Percentiles rank a stretch among this genome's conserved stretches.
Conservation (phyloP, 208 protist species). For the Willaertia magna region DNA sequence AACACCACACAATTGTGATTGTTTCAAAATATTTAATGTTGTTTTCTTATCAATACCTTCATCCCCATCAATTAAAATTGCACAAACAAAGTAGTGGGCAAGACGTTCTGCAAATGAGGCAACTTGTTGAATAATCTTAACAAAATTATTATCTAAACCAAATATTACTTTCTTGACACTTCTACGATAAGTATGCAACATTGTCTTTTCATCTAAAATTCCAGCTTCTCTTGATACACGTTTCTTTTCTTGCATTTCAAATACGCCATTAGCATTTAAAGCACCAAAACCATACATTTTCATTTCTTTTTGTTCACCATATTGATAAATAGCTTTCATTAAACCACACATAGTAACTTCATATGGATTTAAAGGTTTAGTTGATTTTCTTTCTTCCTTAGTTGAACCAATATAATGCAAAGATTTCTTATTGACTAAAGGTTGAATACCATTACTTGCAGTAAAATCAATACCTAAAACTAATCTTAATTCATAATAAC, state of each 20-base stretch:
- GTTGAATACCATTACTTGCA: not conserved
- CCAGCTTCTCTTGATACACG: not conserved
- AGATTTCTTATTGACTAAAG: not conserved
- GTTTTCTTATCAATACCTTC: not conserved
- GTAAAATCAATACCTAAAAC: slow-evolving; percentile 2
- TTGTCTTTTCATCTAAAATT: not conserved
- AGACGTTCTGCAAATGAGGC: not conserved
- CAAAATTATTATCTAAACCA: not conserved
- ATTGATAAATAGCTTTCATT: not conserved
- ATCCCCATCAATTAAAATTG: not conserved
- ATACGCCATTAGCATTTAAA: not conserved
- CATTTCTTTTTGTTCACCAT: not conserved
- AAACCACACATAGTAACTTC: not conserved
- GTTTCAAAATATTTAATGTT: not conserved
- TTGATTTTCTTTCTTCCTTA: not conserved
- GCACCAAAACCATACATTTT: slow-evolving; percentile 6
- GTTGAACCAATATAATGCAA: not conserved
- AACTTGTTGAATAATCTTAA: not conserved
- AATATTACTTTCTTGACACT: not conserved
- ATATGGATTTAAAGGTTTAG: not conserved
- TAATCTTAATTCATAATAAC: not conserved
- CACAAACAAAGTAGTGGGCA: not conserved
- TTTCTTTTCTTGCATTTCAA: not conserved
- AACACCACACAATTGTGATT: not conserved
- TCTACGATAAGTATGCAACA: not conserved